phyloP scores from a whole-genome alignment of 2,329 filamentous ascomycete genomes.

The Aspergillus thermomutatus region DNA sequence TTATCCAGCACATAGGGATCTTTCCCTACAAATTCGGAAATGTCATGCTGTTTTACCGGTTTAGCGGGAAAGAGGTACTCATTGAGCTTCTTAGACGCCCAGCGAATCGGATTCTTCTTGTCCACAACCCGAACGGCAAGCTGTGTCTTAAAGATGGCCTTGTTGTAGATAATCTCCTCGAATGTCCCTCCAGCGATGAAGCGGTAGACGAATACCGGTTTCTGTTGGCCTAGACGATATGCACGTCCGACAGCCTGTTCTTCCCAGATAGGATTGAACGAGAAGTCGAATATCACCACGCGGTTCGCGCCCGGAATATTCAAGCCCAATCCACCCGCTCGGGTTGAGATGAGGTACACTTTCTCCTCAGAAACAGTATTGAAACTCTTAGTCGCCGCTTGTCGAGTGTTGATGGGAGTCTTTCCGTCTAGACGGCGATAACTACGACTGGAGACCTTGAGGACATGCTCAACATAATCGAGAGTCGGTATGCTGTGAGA shows the following conservation, averaged over 20 bases:
- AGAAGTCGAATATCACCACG: slow-evolving; percentile 80
- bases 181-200: slow-evolving; percentile 75
- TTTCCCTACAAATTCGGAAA: slow-evolving; percentile 56
- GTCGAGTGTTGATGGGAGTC: slow-evolving; percentile 56
- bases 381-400: slow-evolving; percentile 65
- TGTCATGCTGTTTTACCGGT: slow-evolving; percentile 49
- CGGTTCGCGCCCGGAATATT: slow-evolving; percentile 83
- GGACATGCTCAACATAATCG: slow-evolving; percentile 62
- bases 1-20: slow-evolving; percentile 60
- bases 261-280: slow-evolving; percentile 76
- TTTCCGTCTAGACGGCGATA: slow-evolving; percentile 66
- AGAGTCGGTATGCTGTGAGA: slow-evolving; percentile 69
- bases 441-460: slow-evolving; percentile 47
- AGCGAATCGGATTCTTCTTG: slow-evolving; percentile 70
- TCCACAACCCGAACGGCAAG: slow-evolving; percentile 78
- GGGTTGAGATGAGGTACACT: slow-evolving; percentile 79
- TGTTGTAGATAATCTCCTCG: slow-evolving; percentile 71
- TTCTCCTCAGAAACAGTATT: slow-evolving; percentile 52
- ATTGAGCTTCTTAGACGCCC: slow-evolving; percentile 53
- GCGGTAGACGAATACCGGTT: slow-evolving; percentile 80
- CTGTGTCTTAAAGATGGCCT: slow-evolving; percentile 76
- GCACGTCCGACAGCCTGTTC: slow-evolving; percentile 83
- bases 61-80: slow-evolving; percentile 61
- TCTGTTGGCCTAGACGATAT: slow-evolving; percentile 79
- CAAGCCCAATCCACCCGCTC: slow-evolving; percentile 74